Base-by-base conservation (phyloP, 1,284 basidiomycete species). In the Microbotryum silenes-acaulis region DNA sequence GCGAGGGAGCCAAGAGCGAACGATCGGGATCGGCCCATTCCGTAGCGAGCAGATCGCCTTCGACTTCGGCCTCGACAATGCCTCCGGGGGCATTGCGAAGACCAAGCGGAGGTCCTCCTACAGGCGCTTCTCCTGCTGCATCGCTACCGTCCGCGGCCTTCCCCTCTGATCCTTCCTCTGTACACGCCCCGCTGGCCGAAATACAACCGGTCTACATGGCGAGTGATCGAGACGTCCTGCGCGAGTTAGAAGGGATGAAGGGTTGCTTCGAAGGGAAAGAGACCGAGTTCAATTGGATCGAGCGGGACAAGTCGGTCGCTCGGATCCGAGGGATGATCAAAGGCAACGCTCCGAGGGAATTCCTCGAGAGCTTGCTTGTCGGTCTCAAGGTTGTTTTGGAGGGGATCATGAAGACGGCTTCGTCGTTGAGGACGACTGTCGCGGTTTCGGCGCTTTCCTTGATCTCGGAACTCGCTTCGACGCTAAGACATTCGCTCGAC, bases 231-330 rank as follows among this genome's bases (percentile, higher is more conserved):
- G 94, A 98, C 75, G 75, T 98, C 47, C 90, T 93, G 71, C 82
- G 81, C 62, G 91, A 96, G 70, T 89, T 97, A 71, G 77, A 81
- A 6, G 76, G 77, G 20, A 91, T 96, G 86, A 73, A 82, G 23
- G 86, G 87, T 55, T 78, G 80, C 61, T 97, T 97, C 71, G 88
- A 91, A 85, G 92, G 91, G 20, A 96, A 85, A 77, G 96, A 99
- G 77, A 91, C 89, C 0, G 94, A 98, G 73, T 89, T 94, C 70
- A 99, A 99, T 72, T 99, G 94, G 94, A 81, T 83, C 49, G 78
- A 81, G 27, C 82, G 94, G 65, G 94, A 99, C 67, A 83, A 82
- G 64, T 81, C 86, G 16, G 80, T 97, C 62, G 79, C 85, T 53
- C 82, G 84, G 20, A 84, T 98, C 12, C 83, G 96, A 54, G 93